A percentile compares a stretch with the other conserved stretches of the same genome.
Conservation (phyloP, 2,329 filamentous ascomycete species). For the Apiospora sp. region DNA sequence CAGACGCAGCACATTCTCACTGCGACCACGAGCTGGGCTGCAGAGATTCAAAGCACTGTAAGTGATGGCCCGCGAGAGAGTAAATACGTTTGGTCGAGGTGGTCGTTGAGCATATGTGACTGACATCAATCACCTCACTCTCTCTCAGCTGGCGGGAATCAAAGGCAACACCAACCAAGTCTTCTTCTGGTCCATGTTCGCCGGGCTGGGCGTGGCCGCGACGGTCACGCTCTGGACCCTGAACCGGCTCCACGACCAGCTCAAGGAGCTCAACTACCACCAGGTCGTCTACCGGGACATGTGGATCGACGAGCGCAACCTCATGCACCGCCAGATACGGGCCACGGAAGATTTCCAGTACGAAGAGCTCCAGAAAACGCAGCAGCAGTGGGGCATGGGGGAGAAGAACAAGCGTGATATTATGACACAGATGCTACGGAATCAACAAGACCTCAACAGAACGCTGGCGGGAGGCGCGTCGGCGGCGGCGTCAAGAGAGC, state of each 20-base stretch:
- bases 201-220: neutral
- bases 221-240: conserved; percentile 22
- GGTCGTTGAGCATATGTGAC: too few relatives aligned
- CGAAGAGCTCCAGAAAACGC: neutral
- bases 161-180: conserved; percentile 25
- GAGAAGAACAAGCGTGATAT: neutral
- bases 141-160: conserved; percentile 17
- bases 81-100: neutral
- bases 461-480: neutral
- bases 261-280: conserved; percentile 26
- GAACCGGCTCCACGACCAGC: conserved; percentile 24
- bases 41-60: conserved; percentile 24
- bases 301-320: conserved; percentile 25
- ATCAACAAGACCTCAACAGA: neutral
- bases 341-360: neutral
- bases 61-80: neutral
- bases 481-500: neutral
- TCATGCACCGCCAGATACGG: conserved; percentile 20
- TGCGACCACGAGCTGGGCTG: conserved; percentile 23
- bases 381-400: neutral
- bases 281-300: conserved; percentile 24
- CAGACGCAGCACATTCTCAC: conserved; percentile 16
- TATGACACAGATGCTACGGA: neutral
- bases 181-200: conserved; percentile 27
- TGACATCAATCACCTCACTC: neutral